Percentiles rank a stretch among this genome's conserved stretches.
These are phyloP conservation scores for Colletotrichum shisoi DNA, from an alignment of 2,329 filamentous ascomycete species.

Conservation along the genomic window DNA sequence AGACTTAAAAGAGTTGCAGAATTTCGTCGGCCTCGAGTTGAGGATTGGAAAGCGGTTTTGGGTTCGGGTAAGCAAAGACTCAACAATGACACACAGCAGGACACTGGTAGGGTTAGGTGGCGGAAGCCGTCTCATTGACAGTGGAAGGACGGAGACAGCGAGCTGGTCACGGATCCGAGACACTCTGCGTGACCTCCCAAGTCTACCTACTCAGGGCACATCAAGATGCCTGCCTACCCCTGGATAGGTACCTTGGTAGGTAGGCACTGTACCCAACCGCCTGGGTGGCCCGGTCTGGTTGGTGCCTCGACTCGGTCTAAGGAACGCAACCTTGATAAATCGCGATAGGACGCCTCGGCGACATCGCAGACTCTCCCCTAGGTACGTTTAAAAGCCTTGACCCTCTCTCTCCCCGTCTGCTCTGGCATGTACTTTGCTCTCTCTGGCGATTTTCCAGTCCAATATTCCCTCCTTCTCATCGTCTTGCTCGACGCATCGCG, in stretches of 20 bases:
- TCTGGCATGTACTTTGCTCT: background rate
- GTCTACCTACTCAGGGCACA: background rate
- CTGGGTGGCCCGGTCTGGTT: constrained; percentile 16
- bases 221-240: constrained; percentile 1
- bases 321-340: constrained; percentile 36
- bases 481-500: background rate
- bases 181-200: constrained; percentile 36
- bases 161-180: constrained; percentile 39
- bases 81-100: constrained; percentile 6
- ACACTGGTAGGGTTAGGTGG: constrained; percentile 7
- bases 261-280: background rate
- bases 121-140: background rate
- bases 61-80: constrained; percentile 12
- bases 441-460: background rate
- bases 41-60: constrained; percentile 3
- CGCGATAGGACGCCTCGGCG: constrained; percentile 13
- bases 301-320: constrained; percentile 24
- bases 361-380: constrained; percentile 14
- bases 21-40: constrained; percentile 17
- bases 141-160: constrained; percentile 19
- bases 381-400: background rate
- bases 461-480: background rate
- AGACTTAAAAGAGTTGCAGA: constrained; percentile 6
- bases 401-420: background rate
- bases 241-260: background rate